Evolutionary conservation across 495 filamentous ascomycete genomes (phyloP).

Genomic region (Podospora sp.): DNA sequence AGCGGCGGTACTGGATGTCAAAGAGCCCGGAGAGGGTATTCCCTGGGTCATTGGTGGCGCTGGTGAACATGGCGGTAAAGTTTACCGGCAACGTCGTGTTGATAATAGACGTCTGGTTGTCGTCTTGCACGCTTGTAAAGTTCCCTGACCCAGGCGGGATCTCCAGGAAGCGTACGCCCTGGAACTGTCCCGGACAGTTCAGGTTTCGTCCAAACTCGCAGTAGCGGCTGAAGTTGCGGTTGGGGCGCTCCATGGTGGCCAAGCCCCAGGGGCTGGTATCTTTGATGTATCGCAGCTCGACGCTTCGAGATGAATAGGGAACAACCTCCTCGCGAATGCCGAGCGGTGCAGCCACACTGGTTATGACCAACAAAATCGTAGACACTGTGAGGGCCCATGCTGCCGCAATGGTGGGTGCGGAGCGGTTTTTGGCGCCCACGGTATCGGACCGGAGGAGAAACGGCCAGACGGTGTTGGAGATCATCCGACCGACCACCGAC

Average conservation of each 20-base stretch:
- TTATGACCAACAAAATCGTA: neutral
- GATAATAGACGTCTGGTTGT: neutral
- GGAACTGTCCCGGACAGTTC: slow-evolving; percentile 6
- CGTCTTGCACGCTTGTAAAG: neutral
- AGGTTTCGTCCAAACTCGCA: neutral
- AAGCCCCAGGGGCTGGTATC: neutral
- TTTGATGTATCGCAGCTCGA: neutral
- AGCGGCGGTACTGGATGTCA: slow-evolving; percentile 10
- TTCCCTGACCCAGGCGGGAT: neutral
- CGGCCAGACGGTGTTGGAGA: slow-evolving; percentile 2
- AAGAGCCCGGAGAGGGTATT: slow-evolving; percentile 4
- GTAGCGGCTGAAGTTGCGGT: neutral
- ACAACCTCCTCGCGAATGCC: slow-evolving; percentile 1
- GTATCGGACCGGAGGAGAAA: neutral
- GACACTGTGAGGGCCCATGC: neutral
- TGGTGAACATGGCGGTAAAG: neutral
- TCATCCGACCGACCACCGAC: neutral
- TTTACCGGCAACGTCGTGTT: no score
- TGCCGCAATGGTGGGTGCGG: neutral
- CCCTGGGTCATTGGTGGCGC: neutral
- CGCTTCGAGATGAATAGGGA: neutral
- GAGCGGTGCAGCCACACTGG: neutral
- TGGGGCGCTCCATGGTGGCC: neutral
- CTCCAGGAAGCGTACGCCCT: neutral
- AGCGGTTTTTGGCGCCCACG: neutral